A percentile compares a stretch with the other conserved stretches of the same genome.
phyloP scores from a whole-genome alignment of 352 stramenopile species.

The Pythium sukuiense region DNA sequence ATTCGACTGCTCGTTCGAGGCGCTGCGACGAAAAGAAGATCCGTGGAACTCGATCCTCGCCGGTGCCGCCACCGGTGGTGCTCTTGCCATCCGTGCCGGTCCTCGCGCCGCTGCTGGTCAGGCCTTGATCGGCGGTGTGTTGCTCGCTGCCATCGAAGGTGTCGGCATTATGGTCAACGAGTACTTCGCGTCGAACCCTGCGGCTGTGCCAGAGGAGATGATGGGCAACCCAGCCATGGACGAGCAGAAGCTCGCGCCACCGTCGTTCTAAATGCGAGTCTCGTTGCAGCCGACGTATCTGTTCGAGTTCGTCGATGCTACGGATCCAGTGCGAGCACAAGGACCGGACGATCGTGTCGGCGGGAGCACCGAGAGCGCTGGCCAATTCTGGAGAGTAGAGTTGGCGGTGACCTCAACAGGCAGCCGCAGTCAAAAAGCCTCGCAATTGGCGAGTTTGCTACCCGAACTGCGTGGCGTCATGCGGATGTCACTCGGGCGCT shows the following conservation, averaged over 20 bases:
- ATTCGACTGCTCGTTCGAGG: conserved; percentile 97
- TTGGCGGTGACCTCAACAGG: conserved; percentile 4
- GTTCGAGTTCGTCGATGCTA: conserved; percentile 7
- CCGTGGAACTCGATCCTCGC: conserved; percentile 99
- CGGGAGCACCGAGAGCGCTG: conserved; percentile 9
- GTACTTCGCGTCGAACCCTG: conserved; percentile 69
- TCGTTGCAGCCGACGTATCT: conserved; percentile 2
- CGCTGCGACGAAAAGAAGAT: conserved; percentile 98
- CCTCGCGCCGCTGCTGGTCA: conserved; percentile 92
- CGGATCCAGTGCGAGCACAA: conserved; percentile 7
- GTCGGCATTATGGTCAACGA: conserved; percentile 96
- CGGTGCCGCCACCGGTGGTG: conserved; percentile 94
- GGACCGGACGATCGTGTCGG: conserved; percentile 21
- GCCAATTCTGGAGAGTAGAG: not conserved
- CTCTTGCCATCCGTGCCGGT: conserved; percentile 94
- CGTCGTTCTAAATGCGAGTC: conserved; percentile 62
- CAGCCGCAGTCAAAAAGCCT: conserved; percentile 33
- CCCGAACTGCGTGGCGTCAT: conserved; percentile 30
- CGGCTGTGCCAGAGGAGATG: conserved; percentile 47
- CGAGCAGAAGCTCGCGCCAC: conserved; percentile 85
- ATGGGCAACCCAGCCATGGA: conserved; percentile 59
- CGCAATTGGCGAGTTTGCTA: conserved; percentile 38
- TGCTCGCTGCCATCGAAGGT: conserved; percentile 97
- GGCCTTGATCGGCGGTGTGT: conserved; percentile 93
- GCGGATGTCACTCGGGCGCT: conserved; percentile 30